A percentile compares a stretch with the other conserved stretches of the same genome.
phyloP scores from a whole-genome alignment of 2,329 filamentous ascomycete genomes.

The Arthrinium phaeospermum region DNA sequence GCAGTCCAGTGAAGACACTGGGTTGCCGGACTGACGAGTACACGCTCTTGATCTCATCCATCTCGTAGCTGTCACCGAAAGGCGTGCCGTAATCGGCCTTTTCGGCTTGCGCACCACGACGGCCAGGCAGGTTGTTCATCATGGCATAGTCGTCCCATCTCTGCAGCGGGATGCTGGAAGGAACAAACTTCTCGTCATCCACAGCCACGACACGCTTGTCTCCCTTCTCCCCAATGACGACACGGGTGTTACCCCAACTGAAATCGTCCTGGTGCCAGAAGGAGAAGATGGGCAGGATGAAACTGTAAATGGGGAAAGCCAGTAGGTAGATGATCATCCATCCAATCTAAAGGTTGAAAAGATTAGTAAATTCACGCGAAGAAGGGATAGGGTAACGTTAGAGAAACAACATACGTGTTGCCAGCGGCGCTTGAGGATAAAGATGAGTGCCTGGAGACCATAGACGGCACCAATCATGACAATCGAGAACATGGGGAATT shows the following conservation, averaged over 20 bases:
- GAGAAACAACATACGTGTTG: slow-evolving; percentile 50
- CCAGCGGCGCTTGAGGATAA: slow-evolving; percentile 97
- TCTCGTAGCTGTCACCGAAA: slow-evolving; percentile 85
- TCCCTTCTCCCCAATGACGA: slow-evolving; percentile 94
- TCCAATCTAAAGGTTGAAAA: slow-evolving; percentile 70
- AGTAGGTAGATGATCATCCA: slow-evolving; percentile 99
- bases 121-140: slow-evolving; percentile 86
- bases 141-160: slow-evolving; percentile 96
- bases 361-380: background rate
- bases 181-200: slow-evolving; percentile 86
- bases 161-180: slow-evolving; percentile 89
- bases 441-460: slow-evolving; percentile 93
- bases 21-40: slow-evolving; percentile 92
- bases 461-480: slow-evolving; percentile 91
- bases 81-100: slow-evolving; percentile 59
- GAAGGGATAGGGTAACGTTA: background rate
- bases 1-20: slow-evolving; percentile 86
- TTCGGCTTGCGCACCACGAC: slow-evolving; percentile 74
- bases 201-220: slow-evolving; percentile 88
- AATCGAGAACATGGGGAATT: slow-evolving; percentile 86
- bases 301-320: slow-evolving; percentile 94
- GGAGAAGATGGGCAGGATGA: slow-evolving; percentile 90
- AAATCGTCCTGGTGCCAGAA: slow-evolving; percentile 99
- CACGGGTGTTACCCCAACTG: slow-evolving; percentile 96
- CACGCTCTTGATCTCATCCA: slow-evolving; percentile 97